phyloP scores from a whole-genome alignment of 257 asterid species.

The Solanum bulbocastanum region DNA sequence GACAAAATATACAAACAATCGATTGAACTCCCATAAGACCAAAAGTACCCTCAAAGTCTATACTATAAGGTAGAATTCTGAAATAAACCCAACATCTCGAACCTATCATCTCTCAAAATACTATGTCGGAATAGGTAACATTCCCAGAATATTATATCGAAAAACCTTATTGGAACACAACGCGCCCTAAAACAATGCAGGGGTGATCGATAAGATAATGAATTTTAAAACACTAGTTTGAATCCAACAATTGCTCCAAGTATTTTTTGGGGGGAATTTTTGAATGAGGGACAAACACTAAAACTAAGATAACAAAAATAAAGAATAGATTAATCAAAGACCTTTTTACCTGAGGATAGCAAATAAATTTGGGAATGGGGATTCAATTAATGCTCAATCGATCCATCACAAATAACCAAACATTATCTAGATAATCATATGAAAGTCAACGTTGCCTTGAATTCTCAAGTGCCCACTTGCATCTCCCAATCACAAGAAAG shows the following conservation, averaged over 20 bases:
- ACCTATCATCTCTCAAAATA: not conserved
- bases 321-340: not conserved
- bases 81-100: not conserved
- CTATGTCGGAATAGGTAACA: not conserved
- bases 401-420: not conserved
- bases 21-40: not conserved
- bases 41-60: not conserved
- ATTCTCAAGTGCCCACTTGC: not conserved
- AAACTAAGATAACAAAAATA: not conserved
- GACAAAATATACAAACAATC: too few species aligned
- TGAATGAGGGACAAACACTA: not conserved
- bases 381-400: not conserved
- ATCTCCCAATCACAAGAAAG: not conserved
- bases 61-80: too few species aligned
- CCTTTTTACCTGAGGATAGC: not conserved
- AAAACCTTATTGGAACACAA: not conserved
- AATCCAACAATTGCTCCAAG: not conserved
- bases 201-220: too few species aligned
- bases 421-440: not conserved
- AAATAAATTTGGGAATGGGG: not conserved
- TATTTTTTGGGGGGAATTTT: not conserved
- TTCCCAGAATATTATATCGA: not conserved
- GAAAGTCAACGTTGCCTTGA: not conserved
- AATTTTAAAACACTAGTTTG: not conserved
- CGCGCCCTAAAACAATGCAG: too few species aligned